Evolutionary conservation across 2,329 filamentous ascomycete genomes (phyloP), one percentile per base, ranked within the genome.

Genomic region (Colletotrichum tropicicola): DNA sequence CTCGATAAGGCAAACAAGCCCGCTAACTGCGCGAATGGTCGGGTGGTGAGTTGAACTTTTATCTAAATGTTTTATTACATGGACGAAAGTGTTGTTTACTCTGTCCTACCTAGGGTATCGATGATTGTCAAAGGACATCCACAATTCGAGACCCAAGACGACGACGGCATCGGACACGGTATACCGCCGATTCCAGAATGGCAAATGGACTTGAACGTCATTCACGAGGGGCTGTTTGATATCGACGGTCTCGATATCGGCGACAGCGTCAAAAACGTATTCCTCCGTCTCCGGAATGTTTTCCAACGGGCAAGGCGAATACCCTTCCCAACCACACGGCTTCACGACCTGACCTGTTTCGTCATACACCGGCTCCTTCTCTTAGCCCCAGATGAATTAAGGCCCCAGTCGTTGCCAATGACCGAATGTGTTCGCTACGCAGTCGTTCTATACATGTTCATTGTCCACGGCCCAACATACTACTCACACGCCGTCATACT

Each of bases 291-390:
- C 17, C 17, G 41, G 1, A 45, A 54, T 19, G 32, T 61, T 13
- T 65, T 66, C 10, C 19, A 27, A 13, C 37, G 56, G 3, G 70
- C 76, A 0, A 64, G 72, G 12, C 59, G 59, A 0, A 59, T 45
- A 9, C 69, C 69, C 0, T 63, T 84, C 0, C 67, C 80, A 2
- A 74, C 74, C 0, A 82, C 82, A 0, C 75, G 79, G 47, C 78
- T 88, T 1, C 86, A 88, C 61, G 86, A 88, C 58, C 74, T 88
- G 1, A 83, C 83, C 6, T 86, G 83, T 53, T 88, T 85, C 67
- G 80, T 84, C 21, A 72, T 87, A 1, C 85, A 88, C 63, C 78
- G 79, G 21, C 75, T 88, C 1, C 64, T 87, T 1, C 70, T 75
- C 3, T 41, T 69, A 6, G 49, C 68, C 12, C 27, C 61, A 2